Evolutionary conservation across 139 green algal genomes (phyloP), one percentile per base, ranked within the genome.

Genomic region (Tetraselmis striata): DNA sequence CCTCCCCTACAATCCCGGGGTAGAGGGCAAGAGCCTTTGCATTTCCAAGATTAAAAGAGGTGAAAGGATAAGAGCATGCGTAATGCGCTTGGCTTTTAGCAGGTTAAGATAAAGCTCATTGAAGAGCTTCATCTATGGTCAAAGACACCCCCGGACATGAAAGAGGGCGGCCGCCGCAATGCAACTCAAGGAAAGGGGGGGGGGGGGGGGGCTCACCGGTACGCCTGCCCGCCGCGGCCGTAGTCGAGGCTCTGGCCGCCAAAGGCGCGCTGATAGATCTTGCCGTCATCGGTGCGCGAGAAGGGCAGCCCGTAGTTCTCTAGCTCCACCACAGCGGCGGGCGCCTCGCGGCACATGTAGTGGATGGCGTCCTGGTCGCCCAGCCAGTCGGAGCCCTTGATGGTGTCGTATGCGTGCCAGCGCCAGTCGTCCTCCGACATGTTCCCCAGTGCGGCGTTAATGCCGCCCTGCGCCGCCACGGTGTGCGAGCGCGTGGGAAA

Each of bases 211-310:
- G n/a, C n/a, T n/a, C 45, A 97, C 29, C 94, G 88, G 89, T 97
- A 98, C 0, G 95, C 95, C 85, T 98, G 94, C 0, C 93, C 93
- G 28, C 94, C 86, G 22, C 2, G 30, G 75, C 97, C 97, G 88
- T 93, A 99, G 84, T 99, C 95, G 22, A 99, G 90, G 2, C 81
- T 91, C 86, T 94, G 92, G 0, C 97, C 97, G 1, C 97, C 97
- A 85, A 99, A 99, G 0, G 97, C 97, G 25, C 97, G 90, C 92
- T 99, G 97, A 88, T 99, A 99, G 87, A 99, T 99, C 87, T 98
- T 98, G 81, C 96, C 97, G 28, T 99, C 97, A 26, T 99, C 94
- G 0, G 97, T 99, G 79, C 97, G 91, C 1, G 92, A 97, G 88
- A 99, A 99, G 11, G 97, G 97, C 86, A 99, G 86, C 25, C 96